Base-by-base conservation (phyloP, 306 rosid species). In the Cucumis hystrix region DNA sequence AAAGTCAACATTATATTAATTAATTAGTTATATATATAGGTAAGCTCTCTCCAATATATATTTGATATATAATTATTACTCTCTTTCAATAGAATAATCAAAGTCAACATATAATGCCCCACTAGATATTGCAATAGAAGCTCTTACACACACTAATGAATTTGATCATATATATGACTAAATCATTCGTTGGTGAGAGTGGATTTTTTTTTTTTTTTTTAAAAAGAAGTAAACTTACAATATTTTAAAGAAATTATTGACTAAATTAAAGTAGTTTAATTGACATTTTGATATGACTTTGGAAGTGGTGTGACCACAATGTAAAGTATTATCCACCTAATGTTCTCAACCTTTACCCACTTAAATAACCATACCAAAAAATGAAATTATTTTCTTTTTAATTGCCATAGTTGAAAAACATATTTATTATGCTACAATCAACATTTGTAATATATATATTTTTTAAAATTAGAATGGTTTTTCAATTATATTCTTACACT, bases 271-370 rank as follows among this genome's bases (percentile, higher is more conserved):
- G 74, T 10, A n/a, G 14, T 41, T 68, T 68, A 37, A 18, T 30
- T 66, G 52, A 33, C 30, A 66, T 66, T 37, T 68, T 45, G 28
- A 68, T 69, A 69, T 45, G 20, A 21, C 23, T 12, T 40, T 69
- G 37, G 10, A 10, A 43, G 75, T 69, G 75, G n/a, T 69, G 7
- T 69, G 40, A 70, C 40, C 75, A 70, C 75, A 70, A 70, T 70
- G 8, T 14, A 70, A 70, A 70, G 17, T 17, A 16, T 5, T 52
- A 52, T 6, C 57, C 57, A 52, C 57, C 57, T 52, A 52, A 52
- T 16, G 20, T 52, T 8, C 7, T 52, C 57, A 16, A 6, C 57
- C 9, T 52, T 52, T 52, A 52, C 57, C 57, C 57, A 6, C 20
- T 52, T 52, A 2, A 52, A 14, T 43, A 43, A 43, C 0, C 49